Conservation (phyloP, 2,329 filamentous ascomycete species). For the Diaporthe aspalathi region DNA sequence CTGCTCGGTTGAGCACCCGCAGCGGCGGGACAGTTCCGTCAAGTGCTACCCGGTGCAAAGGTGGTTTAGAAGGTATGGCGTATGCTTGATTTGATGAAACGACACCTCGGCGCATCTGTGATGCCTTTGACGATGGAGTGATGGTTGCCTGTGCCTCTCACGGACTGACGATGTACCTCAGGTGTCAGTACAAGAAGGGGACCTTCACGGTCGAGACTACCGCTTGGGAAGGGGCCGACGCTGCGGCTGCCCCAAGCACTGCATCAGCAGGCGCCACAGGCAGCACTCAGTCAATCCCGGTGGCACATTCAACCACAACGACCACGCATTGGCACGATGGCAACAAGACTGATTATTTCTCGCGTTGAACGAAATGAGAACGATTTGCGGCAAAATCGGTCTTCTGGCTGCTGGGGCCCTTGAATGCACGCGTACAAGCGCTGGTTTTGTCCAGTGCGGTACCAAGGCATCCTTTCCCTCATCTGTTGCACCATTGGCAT, state of each 20-base stretch:
- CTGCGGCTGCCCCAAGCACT: slow-evolving; percentile 43
- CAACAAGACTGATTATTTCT: slow-evolving; percentile 43
- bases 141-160: neutral
- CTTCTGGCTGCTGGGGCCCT: neutral
- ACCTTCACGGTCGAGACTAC: slow-evolving; percentile 73
- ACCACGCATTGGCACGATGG: slow-evolving; percentile 50
- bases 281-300: slow-evolving; percentile 6
- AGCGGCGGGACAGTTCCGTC: slow-evolving; percentile 58
- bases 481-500: too few species aligned
- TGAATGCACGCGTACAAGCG: neutral
- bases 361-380: neutral
- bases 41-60: slow-evolving; percentile 68
- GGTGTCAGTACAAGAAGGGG: slow-evolving; percentile 68
- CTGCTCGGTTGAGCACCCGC: slow-evolving; percentile 65
- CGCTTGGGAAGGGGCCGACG: slow-evolving; percentile 62
- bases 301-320: slow-evolving; percentile 36
- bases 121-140: neutral
- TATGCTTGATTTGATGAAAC: neutral
- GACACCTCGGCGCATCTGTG: neutral
- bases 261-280: slow-evolving; percentile 41
- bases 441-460: neutral
- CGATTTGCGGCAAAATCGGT: neutral
- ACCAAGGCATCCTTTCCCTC: neutral
- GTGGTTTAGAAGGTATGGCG: slow-evolving; percentile 68
- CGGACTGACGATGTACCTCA: slow-evolving; percentile 46